Base-by-base conservation (phyloP, 371 early-diverging fungal genomes). In the Syncephalastrum sp. region DNA sequence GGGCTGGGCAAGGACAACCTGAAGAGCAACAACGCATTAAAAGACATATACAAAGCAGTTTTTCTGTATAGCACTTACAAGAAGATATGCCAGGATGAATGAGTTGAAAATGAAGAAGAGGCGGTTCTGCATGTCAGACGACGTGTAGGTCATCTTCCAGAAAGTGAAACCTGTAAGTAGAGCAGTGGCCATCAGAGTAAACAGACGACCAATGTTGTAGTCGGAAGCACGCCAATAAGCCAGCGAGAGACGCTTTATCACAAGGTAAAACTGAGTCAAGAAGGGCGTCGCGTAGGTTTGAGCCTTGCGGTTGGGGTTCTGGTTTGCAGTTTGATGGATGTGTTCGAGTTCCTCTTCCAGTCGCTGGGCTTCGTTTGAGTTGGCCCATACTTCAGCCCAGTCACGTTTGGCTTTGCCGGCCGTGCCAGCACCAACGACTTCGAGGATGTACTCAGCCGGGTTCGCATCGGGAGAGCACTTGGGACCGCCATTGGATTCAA, bases 381-480 rank as follows among this genome's bases (percentile, higher is more conserved):
- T 57, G 3, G 57, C 52, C 87, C 87, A 87, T 7, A 69, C 25
- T 23, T 75, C 68, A 17, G 78, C 71, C 84, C 87, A 86, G 56
- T 84, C 77, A 14, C 68, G 63, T 1, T 60, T 64, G 0, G 63
- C 50, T 25, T 73, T 67, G 21, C 76, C 74, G 49, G 71, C 52
- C 57, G 73, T 55, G 50, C 69, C 27, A 59, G 71, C 57, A 33
- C 77, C 77, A 13, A 75, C 74, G 16, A 77, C 75, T 49, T 76
- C 77, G 53, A 87, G 66, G 29, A 85, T 82, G 67, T 84, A 87
- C 64, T 87, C 87, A 47, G 87, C 87, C 12, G 83, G 83, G 63
- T 87, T 84, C 24, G 74, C 81, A 3, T 61, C 56, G 2, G 81
- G 75, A 17, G 72, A 58, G 61, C 84, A 83, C 21, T 64, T 64